phyloP scores from a whole-genome alignment of 163 green algal genomes.

The Volvox carteri region DNA sequence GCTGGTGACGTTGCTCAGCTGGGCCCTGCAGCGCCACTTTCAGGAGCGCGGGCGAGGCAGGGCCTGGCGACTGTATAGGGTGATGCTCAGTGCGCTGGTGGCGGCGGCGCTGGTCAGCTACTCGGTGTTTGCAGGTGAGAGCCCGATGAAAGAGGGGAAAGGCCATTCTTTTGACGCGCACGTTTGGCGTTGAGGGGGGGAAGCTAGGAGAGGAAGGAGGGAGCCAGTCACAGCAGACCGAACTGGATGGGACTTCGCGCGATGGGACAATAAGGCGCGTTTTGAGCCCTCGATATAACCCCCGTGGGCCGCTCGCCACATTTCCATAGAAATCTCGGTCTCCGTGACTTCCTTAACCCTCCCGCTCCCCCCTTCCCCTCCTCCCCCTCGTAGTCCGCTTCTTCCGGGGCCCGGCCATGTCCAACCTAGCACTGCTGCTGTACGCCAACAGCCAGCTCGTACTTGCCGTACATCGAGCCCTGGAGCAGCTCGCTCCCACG shows the following conservation, averaged over 20 bases:
- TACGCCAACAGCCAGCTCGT: slow-evolving; percentile 46
- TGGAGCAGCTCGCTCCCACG: neutral
- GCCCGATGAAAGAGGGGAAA: no score
- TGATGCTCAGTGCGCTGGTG: neutral
- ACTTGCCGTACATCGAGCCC: neutral
- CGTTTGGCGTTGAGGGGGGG: no score
- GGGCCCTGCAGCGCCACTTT: slow-evolving; percentile 10
- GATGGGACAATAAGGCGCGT: no score
- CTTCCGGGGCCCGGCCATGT: neutral
- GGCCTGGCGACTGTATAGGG: slow-evolving; percentile 3
- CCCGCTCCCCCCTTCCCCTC: neutral
- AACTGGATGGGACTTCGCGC: no score
- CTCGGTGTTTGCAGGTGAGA: slow-evolving; percentile 27
- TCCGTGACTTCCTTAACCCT: neutral
- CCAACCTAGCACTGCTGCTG: slow-evolving; percentile 38
- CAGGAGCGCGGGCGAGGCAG: neutral
- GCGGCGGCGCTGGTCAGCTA: slow-evolving; percentile 7
- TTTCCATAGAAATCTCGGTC: neutral
- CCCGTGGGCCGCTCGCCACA: no score
- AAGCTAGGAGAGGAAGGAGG: no score
- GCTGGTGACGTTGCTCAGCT: neutral
- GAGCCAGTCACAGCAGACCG: no score
- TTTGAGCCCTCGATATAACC: no score
- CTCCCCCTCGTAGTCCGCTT: neutral
- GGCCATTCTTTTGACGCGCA: no score